Evolutionary conservation across 768 basidiomycete genomes (phyloP).

Genomic region (Xerocomellus dryophilus): DNA sequence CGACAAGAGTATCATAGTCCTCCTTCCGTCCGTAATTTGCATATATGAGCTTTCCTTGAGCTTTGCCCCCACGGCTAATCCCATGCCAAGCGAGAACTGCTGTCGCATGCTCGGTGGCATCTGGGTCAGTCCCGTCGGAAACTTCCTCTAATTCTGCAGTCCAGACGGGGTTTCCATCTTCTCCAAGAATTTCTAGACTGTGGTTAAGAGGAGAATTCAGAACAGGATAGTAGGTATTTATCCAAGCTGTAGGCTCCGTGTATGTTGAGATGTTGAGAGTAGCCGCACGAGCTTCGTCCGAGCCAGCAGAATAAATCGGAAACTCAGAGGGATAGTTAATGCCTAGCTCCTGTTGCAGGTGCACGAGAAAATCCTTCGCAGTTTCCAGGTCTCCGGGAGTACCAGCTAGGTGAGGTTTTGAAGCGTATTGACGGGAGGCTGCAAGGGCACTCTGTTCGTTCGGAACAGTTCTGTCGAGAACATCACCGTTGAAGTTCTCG

Average conservation of each 20-base stretch:
- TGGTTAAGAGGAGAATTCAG: conserved; percentile 64
- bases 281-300: conserved; percentile 48
- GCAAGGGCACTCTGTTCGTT: conserved; percentile 46
- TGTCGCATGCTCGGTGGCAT: conserved; percentile 54
- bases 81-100: conserved; percentile 70
- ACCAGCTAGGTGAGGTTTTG: conserved; percentile 61
- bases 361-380: conserved; percentile 50
- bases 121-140: conserved; percentile 61
- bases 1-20: conserved; percentile 62
- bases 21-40: conserved; percentile 56
- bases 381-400: conserved; percentile 53
- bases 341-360: conserved; percentile 52
- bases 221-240: conserved; percentile 70
- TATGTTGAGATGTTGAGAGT: conserved; percentile 46
- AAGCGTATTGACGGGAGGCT: conserved; percentile 51
- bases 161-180: conserved; percentile 50
- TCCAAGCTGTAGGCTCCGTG: conserved; percentile 51
- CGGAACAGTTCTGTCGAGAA: conserved; percentile 44
- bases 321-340: conserved; percentile 28
- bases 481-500: neutral
- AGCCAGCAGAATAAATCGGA: conserved; percentile 58
- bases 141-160: conserved; percentile 64
- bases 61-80: conserved; percentile 63
- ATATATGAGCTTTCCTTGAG: conserved; percentile 55
- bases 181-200: conserved; percentile 52